Evolutionary conservation across 2,329 filamentous ascomycete species (phyloP), one percentile per base, ranked within the genome.

Genomic region (Aspergillus sp.): DNA sequence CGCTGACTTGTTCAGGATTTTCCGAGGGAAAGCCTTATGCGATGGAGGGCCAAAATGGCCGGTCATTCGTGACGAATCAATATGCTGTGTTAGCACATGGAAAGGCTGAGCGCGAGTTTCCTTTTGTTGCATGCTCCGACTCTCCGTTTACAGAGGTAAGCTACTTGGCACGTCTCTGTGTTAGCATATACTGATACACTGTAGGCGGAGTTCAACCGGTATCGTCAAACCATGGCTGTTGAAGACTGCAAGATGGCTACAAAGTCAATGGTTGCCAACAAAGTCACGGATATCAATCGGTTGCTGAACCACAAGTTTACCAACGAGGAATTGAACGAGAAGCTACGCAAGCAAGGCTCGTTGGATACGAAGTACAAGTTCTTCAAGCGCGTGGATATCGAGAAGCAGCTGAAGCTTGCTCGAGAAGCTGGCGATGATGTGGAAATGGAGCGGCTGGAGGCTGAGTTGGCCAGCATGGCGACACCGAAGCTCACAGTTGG

Each of bases 81-180:
- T 97, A 98, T 72, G 87, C 91, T 32, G 81, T 89, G 57, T 88
- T 91, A 45, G 88, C 91, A 7, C 90, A 96, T 72, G 95, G 95
- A 49, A 92, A 93, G 69, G 84, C 90, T 0, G 85, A 92, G 71
- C 90, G 89, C 73, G 88, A 93, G 38, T 97, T 92, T 79, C 92
- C 93, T 4, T 97, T 98, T 76, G 89, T 95, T 63, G 89, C 89
- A 64, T 93, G 94, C 72, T 98, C 95, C 0, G 93, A 97, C 74
- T 87, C 88, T 53, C 82, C 84, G 45, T 91, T 98, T 71, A 91
- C 90, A n/a, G 92, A 95, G 76, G 90, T 91, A 80, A 65, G 82
- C 74, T 13, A 7, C 13, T 10, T 6, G 15, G 3, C 25, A 25
- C 1, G 13, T 54, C 1, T 17, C 19, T 21, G 15, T n/a, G n/a